Evolutionary conservation across 352 stramenopile genomes (phyloP), one percentile per base, ranked within the genome.

Genomic region (Pythium plurisporium): DNA sequence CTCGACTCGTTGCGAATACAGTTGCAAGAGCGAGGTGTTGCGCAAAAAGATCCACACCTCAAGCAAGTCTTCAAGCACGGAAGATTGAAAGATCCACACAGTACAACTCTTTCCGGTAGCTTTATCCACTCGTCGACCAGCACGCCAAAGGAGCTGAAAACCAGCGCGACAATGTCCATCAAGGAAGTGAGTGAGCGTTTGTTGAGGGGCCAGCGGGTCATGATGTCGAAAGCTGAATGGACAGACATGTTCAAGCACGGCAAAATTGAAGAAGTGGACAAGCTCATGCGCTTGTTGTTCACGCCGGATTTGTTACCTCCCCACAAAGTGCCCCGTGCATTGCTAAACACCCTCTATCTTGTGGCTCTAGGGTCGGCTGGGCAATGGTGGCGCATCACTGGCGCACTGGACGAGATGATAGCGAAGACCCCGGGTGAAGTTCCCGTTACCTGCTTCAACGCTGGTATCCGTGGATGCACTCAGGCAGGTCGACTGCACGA

Each of bases 191-290:
- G n/a, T n/a, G n/a, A n/a, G n/a, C n/a, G n/a, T n/a, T n/a, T n/a
- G n/a, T n/a, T n/a, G n/a, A n/a, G n/a, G n/a, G n/a, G 7, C 30
- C 17, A 34, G 20, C 30, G 8, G 1, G 12, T 38, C 19, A 17
- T 40, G 37, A 20, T 41, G 34, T 42, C 36, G 20, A 57, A 45
- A 50, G 40, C 19, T 7, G 29, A 68, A 14, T 73, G 50, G 65
- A 30, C 19, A 12, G 36, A 52, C 26, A 49, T 73, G 2, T 62
- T 73, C 40, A 30, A 59, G 33, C 43, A 67, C 31, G 49, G 60
- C 17, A 42, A 51, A 0, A 59, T 73, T 9, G 52, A 65, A 12
- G 55, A 66, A 10, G 38, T 73, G 4, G 61, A 73, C 17, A 46
- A 61, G 42, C 43, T 73, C 19, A 60, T 67, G 50, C 25, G 45